Base-by-base conservation (phyloP, 148 eudicot genomes). In the Vaccinium macrocarpon region DNA sequence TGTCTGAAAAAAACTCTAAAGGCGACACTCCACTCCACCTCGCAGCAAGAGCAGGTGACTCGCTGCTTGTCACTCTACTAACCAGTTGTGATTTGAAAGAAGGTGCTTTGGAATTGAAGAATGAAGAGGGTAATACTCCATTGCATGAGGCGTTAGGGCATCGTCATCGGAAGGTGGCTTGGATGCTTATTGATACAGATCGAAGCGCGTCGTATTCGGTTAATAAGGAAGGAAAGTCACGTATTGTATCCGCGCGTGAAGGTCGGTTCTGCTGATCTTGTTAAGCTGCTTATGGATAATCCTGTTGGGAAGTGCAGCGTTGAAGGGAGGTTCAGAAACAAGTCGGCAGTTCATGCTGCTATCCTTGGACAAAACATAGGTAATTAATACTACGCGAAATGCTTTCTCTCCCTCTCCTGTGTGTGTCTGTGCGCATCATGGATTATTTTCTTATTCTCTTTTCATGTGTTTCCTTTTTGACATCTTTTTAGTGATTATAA, bases 301-400 rank as follows among this genome's bases (percentile, higher is more conserved):
- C 88, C 87, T 12, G 56, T 42, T 4, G 85, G 85, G 46, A 53
- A 68, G 9, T 76, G 59, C 78, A 80, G 11, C 14, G 32, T 15
- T 5, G 66, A 42, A 53, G 79, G 84, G 76, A 66, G 73, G 35
- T 13, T 52, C n/a, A 70, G 19, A 27, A 70, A 23, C 49, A 88
- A 88, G 70, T 88, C 87, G 50, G 78, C 85, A 42, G 76, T 88
- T 73, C 84, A 78, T 71, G 89, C 87, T 79, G 89, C 89, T 11
- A 88, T 88, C 42, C 85, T 76, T 1, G 82, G 82, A 15, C 68
- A 55, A 11, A 79, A 78, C 59, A n/a, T 78, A 35, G 87, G 87
- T 86, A 82, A 68, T 55, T 12, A 48, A 73, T 64, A 4, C 32
- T 66, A 66, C 0, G 11, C 12, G 12, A n/a, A n/a, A 27, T 50